A percentile compares a stretch with the other conserved stretches of the same genome.
Conservation (phyloP, 2,329 filamentous ascomycete species). For the Dactylella cylindrospora region DNA sequence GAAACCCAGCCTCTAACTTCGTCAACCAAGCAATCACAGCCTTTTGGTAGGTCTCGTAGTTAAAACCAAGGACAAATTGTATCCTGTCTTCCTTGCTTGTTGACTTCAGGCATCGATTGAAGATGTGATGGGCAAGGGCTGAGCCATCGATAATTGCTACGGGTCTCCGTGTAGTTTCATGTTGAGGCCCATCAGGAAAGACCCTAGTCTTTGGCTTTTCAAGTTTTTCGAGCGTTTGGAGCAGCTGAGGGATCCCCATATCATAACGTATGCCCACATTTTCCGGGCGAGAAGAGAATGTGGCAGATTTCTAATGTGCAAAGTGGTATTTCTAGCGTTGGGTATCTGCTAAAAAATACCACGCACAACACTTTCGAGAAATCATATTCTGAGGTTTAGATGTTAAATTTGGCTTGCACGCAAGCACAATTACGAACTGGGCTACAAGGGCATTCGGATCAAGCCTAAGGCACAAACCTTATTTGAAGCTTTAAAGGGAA, state of each 20-base stretch:
- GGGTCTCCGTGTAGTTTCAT: too few species aligned
- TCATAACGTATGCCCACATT: conserved; percentile 6
- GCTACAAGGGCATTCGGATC: too few species aligned
- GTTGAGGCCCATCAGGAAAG: background rate
- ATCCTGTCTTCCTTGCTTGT: conserved; percentile 9
- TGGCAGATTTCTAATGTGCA: too few species aligned
- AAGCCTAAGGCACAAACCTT: too few species aligned
- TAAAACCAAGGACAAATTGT: conserved; percentile 3
- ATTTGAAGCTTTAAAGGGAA: too few species aligned
- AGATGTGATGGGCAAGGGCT: conserved; percentile 23
- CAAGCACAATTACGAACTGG: too few species aligned
- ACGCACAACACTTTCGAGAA: too few species aligned
- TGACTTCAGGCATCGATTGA: conserved; percentile 16
- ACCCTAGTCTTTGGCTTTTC: conserved; percentile 8
- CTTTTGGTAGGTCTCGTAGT: conserved; percentile 14
- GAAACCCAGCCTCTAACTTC: conserved; percentile 12
- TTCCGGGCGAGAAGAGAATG: too few species aligned
- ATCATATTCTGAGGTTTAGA: too few species aligned
- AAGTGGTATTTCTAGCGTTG: too few species aligned
- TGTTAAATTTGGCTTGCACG: too few species aligned
- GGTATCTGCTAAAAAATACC: too few species aligned
- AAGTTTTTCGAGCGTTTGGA: conserved; percentile 17
- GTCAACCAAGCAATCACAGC: conserved; percentile 20
- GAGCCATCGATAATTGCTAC: conserved; percentile 33
- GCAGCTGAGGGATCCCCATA: conserved; percentile 41